phyloP scores from a whole-genome alignment of 2,329 filamentous ascomycete species.

The Scytalidium sp. region DNA sequence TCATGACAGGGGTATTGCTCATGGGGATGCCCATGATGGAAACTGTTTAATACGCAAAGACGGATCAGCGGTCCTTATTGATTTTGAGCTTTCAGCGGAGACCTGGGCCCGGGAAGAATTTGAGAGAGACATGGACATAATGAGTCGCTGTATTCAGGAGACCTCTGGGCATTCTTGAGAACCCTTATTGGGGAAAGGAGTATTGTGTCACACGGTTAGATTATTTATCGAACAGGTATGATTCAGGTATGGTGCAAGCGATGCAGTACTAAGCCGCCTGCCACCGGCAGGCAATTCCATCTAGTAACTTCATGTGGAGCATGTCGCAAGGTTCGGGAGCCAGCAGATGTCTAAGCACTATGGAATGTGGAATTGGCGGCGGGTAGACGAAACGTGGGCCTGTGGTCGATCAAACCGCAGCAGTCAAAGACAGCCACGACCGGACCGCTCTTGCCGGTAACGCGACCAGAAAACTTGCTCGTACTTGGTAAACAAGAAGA shows the following conservation, averaged over 20 bases:
- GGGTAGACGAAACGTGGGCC: neutral
- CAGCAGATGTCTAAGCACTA: neutral
- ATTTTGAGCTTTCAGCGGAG: slow-evolving; percentile 15
- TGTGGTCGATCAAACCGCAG: neutral
- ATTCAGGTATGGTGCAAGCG: too few relatives aligned
- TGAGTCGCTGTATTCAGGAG: neutral
- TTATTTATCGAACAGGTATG: neutral
- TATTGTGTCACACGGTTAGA: slow-evolving; percentile 5
- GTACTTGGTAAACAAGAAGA: neutral
- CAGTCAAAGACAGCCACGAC: neutral
- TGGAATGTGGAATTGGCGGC: neutral
- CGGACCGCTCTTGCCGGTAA: neutral
- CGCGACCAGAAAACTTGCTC: neutral
- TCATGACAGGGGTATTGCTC: slow-evolving; percentile 9
- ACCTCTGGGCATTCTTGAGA: neutral
- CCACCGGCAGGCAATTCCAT: neutral
- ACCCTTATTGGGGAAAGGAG: neutral
- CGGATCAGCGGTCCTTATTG: slow-evolving; percentile 12
- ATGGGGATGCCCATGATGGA: slow-evolving; percentile 15
- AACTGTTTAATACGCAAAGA: slow-evolving; percentile 12
- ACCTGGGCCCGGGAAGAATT: slow-evolving; percentile 1
- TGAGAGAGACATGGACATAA: slow-evolving; percentile 7
- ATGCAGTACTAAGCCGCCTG: neutral
- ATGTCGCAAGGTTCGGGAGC: neutral
- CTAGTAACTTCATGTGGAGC: neutral